phyloP scores from a whole-genome alignment of 1,284 basidiomycete genomes.

The Boletus semigastroideus region DNA sequence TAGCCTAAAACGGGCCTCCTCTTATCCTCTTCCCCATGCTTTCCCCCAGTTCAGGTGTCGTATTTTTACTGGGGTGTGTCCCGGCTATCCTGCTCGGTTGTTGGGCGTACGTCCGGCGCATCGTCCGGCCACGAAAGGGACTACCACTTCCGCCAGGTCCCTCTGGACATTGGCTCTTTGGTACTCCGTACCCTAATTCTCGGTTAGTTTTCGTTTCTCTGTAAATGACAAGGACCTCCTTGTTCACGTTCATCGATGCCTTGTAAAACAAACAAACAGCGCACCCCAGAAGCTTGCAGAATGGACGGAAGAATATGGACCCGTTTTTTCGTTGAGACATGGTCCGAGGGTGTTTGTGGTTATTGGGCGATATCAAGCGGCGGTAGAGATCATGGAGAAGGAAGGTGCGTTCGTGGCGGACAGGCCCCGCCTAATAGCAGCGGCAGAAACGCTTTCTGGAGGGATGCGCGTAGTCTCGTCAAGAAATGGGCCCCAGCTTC shows the following conservation, averaged over 20 bases:
- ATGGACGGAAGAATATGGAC: conserved; percentile 9
- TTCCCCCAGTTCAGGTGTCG: not conserved
- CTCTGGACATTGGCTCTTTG: conserved; percentile 23
- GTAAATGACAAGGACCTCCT: not conserved
- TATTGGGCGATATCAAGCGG: conserved; percentile 8
- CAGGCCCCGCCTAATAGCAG: conserved; percentile 9
- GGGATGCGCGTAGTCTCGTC: conserved; percentile 1
- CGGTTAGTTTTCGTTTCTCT: conserved; percentile 9
- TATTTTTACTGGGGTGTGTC: conserved; percentile 2
- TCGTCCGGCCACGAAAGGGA: not conserved
- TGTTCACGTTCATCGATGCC: not conserved
- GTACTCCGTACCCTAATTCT: conserved; percentile 20
- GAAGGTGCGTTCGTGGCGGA: conserved; percentile 10
- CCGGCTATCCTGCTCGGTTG: conserved; percentile 2
- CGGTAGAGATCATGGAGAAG: conserved; percentile 18
- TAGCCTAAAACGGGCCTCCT: not conserved
- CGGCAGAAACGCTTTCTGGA: conserved; percentile 7
- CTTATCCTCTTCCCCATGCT: not conserved
- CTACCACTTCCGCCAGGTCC: conserved; percentile 28
- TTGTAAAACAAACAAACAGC: conserved; percentile 2
- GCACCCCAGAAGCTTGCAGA: conserved; percentile 14
- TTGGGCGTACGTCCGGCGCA: not conserved
- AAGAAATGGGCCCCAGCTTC: conserved; percentile 10
- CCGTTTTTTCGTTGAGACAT: conserved; percentile 9
- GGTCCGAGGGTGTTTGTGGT: conserved; percentile 7